Conservation (phyloP, 148 eudicot genomes). For the Spergularia marina region DNA sequence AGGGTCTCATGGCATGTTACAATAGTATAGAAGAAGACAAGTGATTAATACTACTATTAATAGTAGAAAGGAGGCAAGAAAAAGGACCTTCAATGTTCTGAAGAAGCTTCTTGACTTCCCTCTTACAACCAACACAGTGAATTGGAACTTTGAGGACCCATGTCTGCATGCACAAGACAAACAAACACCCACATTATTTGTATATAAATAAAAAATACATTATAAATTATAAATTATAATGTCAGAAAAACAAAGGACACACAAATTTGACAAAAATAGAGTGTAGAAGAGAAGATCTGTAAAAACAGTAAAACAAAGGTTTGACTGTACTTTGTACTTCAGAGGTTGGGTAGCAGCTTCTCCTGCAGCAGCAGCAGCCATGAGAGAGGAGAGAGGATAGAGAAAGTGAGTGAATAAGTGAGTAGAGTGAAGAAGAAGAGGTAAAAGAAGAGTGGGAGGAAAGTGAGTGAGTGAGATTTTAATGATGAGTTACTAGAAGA, state of each 20-base stretch:
- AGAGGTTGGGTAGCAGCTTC: conserved; percentile 7
- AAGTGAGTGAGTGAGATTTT: neutral
- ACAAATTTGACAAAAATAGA: neutral
- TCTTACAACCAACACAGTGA: conserved; percentile 81
- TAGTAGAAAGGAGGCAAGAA: too few relatives aligned
- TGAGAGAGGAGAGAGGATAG: neutral
- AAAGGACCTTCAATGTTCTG: conserved; percentile 56
- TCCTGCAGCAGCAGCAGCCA: conserved; percentile 12
- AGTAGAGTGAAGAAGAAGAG: neutral
- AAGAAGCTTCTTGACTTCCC: conserved; percentile 71
- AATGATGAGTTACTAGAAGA: conserved; percentile 11
- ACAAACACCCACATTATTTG: neutral
- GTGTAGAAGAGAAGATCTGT: too few relatives aligned
- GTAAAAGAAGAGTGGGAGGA: neutral
- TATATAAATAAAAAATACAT: too few relatives aligned
- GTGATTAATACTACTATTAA: too few relatives aligned
- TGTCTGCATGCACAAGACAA: conserved; percentile 37
- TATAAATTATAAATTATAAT: neutral
- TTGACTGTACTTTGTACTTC: conserved; percentile 13
- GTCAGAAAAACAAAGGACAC: neutral
- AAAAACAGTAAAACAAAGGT: neutral
- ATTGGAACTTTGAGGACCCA: conserved; percentile 76
- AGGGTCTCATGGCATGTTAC: too few relatives aligned
- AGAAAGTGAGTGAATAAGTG: neutral
- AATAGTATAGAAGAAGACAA: too few relatives aligned